Percentiles rank a stretch among this genome's conserved stretches.
Evolutionary conservation across 352 stramenopile genomes (phyloP).

Genomic region (Pythium aristosporum): DNA sequence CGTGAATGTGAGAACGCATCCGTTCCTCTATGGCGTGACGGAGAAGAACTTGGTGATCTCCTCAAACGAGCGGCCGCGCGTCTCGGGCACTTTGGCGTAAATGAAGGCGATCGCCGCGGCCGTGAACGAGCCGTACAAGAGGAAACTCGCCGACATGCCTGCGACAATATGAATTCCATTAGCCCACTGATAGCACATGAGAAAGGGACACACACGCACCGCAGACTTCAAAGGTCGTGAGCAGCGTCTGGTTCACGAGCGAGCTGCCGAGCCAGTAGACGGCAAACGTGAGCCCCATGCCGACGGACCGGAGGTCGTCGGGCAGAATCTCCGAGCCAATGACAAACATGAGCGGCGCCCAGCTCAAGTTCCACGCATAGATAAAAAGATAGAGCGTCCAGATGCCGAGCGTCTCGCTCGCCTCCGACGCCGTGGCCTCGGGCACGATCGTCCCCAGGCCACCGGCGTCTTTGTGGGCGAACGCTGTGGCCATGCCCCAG

Average conservation of each 20-base stretch:
- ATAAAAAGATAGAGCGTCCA: constrained; percentile 75
- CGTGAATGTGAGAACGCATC: background rate
- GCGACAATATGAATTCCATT: background rate
- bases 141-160: constrained; percentile 49
- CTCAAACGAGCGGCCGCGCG: constrained; percentile 56
- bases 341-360: constrained; percentile 76
- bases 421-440: background rate
- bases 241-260: constrained; percentile 65
- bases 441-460: background rate
- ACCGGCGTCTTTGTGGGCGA: background rate
- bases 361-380: constrained; percentile 75
- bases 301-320: constrained; percentile 66
- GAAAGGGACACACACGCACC: constrained; percentile 24
- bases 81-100: constrained; percentile 69
- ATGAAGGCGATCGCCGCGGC: constrained; percentile 46
- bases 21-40: constrained; percentile 15
- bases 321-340: constrained; percentile 65
- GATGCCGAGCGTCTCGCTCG: constrained; percentile 42
- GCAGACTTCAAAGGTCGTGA: constrained; percentile 52
- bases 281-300: constrained; percentile 73
- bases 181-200: background rate
- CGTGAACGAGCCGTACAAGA: constrained; percentile 54
- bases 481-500: constrained; percentile 28
- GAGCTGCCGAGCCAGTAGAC: constrained; percentile 71
- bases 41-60: constrained; percentile 57